Base-by-base conservation (phyloP, 495 filamentous ascomycete genomes). In the Evansstolkia leycettana region DNA sequence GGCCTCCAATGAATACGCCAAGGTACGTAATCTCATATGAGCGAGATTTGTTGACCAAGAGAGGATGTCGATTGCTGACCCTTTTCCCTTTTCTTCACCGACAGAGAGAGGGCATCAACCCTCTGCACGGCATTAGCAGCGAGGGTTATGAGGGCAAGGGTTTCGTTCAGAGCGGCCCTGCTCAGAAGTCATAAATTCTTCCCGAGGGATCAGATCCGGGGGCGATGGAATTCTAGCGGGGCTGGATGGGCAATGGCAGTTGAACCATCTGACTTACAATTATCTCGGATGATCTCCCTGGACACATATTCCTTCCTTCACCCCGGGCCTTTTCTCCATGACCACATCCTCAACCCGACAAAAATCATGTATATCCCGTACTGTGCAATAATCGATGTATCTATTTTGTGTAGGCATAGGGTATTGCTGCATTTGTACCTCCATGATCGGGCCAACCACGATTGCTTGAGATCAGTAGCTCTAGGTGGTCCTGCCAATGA, bases 1-100 rank as follows among this genome's bases (percentile, higher is more conserved):
- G 69, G 79, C 76, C 37, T 72, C 75, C 40, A 89, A 96, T 61
- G 90, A 93, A 66, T 92, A 81, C 59, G 69, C 94, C 52, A 82
- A 74, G 75, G 89, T 92, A 66, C 27, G 62, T 55, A 47, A 45
- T 58, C 45, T 19, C 20, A 4, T 23, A 4, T 23, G 20, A n/a
- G n/a, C n/a, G 35, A 38, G 17, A 29, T 11, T 13, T 28, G 34
- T 37, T 38, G 29, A 28, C 5, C 11, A 16, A 26, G 32, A 31
- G 19, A 24, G 12, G 2, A 34, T 32, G 31, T 15, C 16, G 34
- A 40, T 39, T 12, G 10, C 39, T 47, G 27, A 40, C 42, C 18
- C n/a, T 34, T 36, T 36, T 33, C 15, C 9, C 20, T 23, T 4
- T 23, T 30, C 10, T 29, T 4, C 34, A 56, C 36, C 33, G 37